A percentile compares a stretch with the other conserved stretches of the same genome.
phyloP scores from a whole-genome alignment of 805 yeast species.

The Saturnispora quitensis region DNA sequence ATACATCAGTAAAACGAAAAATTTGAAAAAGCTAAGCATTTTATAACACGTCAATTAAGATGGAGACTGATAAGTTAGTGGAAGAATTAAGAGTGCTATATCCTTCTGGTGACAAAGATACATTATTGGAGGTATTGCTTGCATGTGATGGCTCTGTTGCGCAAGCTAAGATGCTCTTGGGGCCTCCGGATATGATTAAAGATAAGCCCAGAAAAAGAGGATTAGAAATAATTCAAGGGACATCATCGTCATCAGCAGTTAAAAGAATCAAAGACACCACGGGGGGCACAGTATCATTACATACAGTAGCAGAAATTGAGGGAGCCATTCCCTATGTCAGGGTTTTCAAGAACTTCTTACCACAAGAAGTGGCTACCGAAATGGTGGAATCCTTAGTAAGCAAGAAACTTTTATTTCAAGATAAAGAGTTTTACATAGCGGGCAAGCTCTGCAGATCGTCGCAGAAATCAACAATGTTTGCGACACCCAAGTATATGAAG shows the following conservation, averaged over 20 bases:
- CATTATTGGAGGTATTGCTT: slow-evolving; percentile 41
- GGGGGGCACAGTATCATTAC: slow-evolving; percentile 25
- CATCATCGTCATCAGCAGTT: background rate
- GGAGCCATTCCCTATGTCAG: slow-evolving; percentile 42
- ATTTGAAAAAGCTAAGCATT: background rate
- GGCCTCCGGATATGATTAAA: background rate
- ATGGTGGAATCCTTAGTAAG: slow-evolving; percentile 35
- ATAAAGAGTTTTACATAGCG: slow-evolving; percentile 48
- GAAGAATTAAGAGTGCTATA: slow-evolving; percentile 28
- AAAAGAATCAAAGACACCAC: background rate
- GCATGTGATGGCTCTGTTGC: slow-evolving; percentile 46
- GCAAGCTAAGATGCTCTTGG: slow-evolving; percentile 25
- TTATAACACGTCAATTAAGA: slow-evolving; percentile 4
- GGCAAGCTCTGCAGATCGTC: slow-evolving; percentile 53
- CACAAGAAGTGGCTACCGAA: slow-evolving; percentile 37
- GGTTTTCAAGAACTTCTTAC: slow-evolving; percentile 43
- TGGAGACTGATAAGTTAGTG: slow-evolving; percentile 33
- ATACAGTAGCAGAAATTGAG: slow-evolving; percentile 44
- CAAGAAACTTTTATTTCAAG: slow-evolving; percentile 32
- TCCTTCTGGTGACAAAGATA: slow-evolving; percentile 35
- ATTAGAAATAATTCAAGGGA: background rate
- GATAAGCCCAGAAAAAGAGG: background rate
- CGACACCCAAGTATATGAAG: background rate
- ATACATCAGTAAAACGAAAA: background rate
- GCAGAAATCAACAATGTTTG: slow-evolving; percentile 39